phyloP scores from a whole-genome alignment of 2,329 filamentous ascomycete species.

The Basipetospora chlamydospora region DNA sequence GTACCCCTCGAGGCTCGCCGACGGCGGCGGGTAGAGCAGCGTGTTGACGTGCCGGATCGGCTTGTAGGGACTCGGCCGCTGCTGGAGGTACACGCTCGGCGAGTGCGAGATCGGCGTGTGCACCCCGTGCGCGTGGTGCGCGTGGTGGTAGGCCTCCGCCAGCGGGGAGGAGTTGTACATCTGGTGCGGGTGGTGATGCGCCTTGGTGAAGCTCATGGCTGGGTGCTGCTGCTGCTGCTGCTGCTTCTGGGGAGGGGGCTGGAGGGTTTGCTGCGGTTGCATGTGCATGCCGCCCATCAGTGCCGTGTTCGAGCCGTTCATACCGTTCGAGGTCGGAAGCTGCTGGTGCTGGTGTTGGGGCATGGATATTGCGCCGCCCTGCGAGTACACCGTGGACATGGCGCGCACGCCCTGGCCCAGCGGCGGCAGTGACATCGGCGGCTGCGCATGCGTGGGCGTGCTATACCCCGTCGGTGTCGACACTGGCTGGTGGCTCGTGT shows the following conservation, averaged over 20 bases:
- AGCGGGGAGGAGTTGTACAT: conserved; percentile 52
- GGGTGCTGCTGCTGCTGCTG: background rate
- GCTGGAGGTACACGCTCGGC: conserved; percentile 73
- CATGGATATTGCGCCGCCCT: too few species aligned
- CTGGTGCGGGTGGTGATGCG: conserved; percentile 13
- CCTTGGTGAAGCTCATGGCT: too few species aligned
- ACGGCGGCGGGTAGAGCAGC: conserved; percentile 76
- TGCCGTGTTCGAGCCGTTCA: too few species aligned
- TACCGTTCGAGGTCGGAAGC: conserved; percentile 6
- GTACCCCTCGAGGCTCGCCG: conserved; percentile 63
- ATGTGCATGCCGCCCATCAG: conserved; percentile 6
- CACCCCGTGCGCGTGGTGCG: conserved; percentile 39
- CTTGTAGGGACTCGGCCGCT: conserved; percentile 83
- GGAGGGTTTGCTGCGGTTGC: conserved; percentile 10
- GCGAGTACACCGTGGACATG: conserved; percentile 64
- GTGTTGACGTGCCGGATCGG: conserved; percentile 82
- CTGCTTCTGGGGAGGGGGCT: conserved; percentile 6
- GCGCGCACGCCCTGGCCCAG: conserved; percentile 48
- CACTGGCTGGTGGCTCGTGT: background rate
- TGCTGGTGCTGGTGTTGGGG: too few species aligned
- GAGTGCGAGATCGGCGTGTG: conserved; percentile 63
- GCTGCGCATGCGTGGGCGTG: conserved; percentile 5
- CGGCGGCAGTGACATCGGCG: conserved; percentile 32
- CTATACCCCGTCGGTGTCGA: conserved; percentile 1
- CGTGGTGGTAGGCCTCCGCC: conserved; percentile 43